These are phyloP conservation scores for Penicillium sp. DNA, from an alignment of 2,329 filamentous ascomycete species.

Conservation along the genomic window DNA sequence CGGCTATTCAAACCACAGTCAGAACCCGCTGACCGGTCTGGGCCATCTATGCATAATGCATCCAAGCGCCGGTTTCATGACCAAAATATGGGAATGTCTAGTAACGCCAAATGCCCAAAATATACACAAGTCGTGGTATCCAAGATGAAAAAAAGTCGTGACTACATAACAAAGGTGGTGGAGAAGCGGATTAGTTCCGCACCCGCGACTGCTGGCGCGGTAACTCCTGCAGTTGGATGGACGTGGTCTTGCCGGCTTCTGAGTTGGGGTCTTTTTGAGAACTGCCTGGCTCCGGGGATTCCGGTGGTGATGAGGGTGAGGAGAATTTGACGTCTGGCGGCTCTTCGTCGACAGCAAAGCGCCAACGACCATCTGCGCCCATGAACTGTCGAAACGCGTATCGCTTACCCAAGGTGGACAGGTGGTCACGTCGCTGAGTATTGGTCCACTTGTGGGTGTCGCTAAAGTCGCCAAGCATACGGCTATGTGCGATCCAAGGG, in stretches of 20 bases:
- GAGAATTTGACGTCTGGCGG: conserved; percentile 4
- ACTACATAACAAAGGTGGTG: neutral
- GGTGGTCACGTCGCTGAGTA: conserved; percentile 28
- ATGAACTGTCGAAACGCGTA: conserved; percentile 37
- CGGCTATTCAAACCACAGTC: neutral
- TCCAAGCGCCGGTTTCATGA: neutral
- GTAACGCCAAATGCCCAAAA: neutral
- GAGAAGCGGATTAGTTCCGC: neutral
- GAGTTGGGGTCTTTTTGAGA: neutral
- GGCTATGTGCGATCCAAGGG: conserved; percentile 38
- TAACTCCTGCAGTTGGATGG: conserved; percentile 23
- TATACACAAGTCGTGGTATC: conserved; percentile 4
- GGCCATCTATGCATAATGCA: neutral
- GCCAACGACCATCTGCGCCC: conserved; percentile 30
- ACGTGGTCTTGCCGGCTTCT: conserved; percentile 25
- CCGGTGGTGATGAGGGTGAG: neutral
- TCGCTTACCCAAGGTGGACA: conserved; percentile 30
- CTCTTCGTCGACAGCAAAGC: conserved; percentile 38
- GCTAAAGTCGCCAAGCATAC: conserved; percentile 34
- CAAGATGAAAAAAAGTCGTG: conserved; percentile 4
- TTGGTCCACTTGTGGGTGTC: conserved; percentile 34
- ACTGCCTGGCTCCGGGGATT: neutral
- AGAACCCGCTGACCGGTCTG: neutral
- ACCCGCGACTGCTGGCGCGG: conserved; percentile 1
- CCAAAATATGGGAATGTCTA: neutral